Percentiles rank a stretch among this genome's conserved stretches.
These are phyloP conservation scores for Coemansia sp. DNA, from an alignment of 192 early-diverging fungal genomes.

Conservation along the genomic window DNA sequence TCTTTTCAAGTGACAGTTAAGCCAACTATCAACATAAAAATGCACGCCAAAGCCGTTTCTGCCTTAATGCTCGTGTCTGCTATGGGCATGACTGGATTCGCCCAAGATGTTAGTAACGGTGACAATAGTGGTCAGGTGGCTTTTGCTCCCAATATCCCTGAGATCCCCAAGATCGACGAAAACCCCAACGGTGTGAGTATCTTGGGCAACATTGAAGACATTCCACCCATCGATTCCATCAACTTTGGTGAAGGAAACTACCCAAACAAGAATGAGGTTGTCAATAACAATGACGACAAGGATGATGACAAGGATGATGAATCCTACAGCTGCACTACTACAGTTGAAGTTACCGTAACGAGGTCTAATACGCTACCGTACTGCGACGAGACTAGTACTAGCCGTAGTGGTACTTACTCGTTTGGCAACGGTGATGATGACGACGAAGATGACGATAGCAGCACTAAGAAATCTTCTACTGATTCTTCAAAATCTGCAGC, in stretches of 20 bases:
- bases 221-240: neutral
- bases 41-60: slow-evolving; percentile 7
- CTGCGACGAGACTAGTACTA: neutral
- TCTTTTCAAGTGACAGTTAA: neutral
- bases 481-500: neutral
- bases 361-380: neutral
- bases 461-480: neutral
- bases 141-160: neutral
- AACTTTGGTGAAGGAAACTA: neutral
- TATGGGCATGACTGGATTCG: neutral
- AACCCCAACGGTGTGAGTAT: neutral
- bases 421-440: neutral
- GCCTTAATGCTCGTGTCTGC: neutral
- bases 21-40: neutral
- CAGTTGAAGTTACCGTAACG: neutral
- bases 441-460: neutral
- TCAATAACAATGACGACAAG: too few species aligned
- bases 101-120: neutral
- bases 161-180: neutral
- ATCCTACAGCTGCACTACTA: neutral
- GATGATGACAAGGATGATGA: neutral
- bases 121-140: neutral
- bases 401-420: neutral
- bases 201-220: neutral
- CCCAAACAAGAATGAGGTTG: neutral